Percentiles rank a stretch among this genome's conserved stretches.
Evolutionary conservation across 345 rosid species (phyloP).

Genomic region (Eucalyptus curtisii): DNA sequence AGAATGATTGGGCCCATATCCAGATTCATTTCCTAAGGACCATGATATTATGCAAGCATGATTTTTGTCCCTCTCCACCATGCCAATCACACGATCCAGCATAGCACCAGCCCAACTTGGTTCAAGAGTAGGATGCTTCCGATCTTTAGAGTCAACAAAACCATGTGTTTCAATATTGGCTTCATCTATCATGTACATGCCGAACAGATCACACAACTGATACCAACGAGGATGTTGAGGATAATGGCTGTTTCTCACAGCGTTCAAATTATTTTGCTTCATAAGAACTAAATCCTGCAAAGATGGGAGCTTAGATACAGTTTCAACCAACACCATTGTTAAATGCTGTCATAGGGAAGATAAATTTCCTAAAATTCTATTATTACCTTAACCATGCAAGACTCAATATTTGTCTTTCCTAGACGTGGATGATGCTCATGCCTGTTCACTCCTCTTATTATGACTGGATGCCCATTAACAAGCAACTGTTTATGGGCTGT

Average conservation of each 20-base stretch:
- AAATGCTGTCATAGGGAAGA: neutral
- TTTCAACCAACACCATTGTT: neutral
- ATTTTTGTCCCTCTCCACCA: constrained; percentile 98
- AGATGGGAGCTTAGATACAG: neutral
- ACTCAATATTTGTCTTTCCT: constrained; percentile 91
- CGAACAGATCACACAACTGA: constrained; percentile 88
- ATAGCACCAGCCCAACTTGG: constrained; percentile 90
- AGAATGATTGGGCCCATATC: constrained; percentile 97
- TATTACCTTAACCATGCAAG: constrained; percentile 92
- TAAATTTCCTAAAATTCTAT: neutral
- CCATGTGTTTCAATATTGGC: constrained; percentile 99
- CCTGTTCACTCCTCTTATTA: constrained; percentile 92
- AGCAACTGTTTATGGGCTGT: constrained; percentile 90
- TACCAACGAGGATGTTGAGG: constrained; percentile 99
- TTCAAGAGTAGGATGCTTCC: constrained; percentile 86
- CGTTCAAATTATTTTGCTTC: constrained; percentile 91
- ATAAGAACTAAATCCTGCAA: constrained; percentile 84
- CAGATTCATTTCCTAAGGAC: constrained; percentile 96
- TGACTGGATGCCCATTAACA: constrained; percentile 79
- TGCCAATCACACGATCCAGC: constrained; percentile 91
- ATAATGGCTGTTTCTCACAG: constrained; percentile 97
- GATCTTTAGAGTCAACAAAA: constrained; percentile 55
- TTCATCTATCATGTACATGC: constrained; percentile 98
- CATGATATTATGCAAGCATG: constrained; percentile 84
- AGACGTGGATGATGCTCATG: constrained; percentile 99